Conservation (phyloP, 495 filamentous ascomycete genomes). For the Daldinia childiae region DNA sequence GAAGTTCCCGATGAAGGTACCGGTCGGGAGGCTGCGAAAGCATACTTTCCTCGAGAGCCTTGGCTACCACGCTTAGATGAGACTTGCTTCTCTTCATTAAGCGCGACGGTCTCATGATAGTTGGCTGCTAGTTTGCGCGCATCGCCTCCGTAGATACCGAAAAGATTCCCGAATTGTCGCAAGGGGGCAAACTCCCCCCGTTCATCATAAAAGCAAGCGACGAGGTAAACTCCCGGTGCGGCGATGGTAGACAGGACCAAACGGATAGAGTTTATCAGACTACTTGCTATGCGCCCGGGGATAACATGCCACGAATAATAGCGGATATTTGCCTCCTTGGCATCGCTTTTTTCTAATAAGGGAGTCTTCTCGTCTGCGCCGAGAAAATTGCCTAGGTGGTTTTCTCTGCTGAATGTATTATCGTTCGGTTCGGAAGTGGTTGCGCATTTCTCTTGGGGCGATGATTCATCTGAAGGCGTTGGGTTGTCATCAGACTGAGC, state of each 20-base stretch:
- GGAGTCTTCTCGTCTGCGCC: slow-evolving; percentile 73
- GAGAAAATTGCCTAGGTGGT: slow-evolving; percentile 43
- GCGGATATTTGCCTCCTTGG: slow-evolving; percentile 49
- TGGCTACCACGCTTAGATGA: slow-evolving; percentile 15
- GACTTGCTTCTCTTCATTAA: slow-evolving; percentile 44
- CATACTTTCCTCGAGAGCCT: slow-evolving; percentile 27
- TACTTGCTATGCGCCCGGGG: slow-evolving; percentile 65
- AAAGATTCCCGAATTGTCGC: slow-evolving; percentile 67
- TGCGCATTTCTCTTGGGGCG: slow-evolving; percentile 49
- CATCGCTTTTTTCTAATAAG: slow-evolving; percentile 57
- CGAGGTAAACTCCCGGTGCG: slow-evolving; percentile 80
- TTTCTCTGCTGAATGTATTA: slow-evolving; percentile 31
- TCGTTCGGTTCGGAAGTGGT: slow-evolving; percentile 47
- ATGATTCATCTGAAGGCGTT: slow-evolving; percentile 44
- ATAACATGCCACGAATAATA: slow-evolving; percentile 60
- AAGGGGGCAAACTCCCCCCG: slow-evolving; percentile 79
- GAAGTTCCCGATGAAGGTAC: slow-evolving; percentile 67
- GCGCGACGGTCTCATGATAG: slow-evolving; percentile 48
- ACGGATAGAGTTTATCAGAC: slow-evolving; percentile 71
- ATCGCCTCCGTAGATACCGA: slow-evolving; percentile 55
- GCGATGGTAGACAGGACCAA: slow-evolving; percentile 81
- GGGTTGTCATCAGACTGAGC: slow-evolving; percentile 54
- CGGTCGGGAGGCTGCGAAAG: slow-evolving; percentile 48
- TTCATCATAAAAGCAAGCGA: slow-evolving; percentile 82
- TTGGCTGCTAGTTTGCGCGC: slow-evolving; percentile 50